A percentile compares a stretch with the other conserved stretches of the same genome.
Evolutionary conservation across 169 alveolate genomes (phyloP).

Genomic region (Miamiensis avidus): DNA sequence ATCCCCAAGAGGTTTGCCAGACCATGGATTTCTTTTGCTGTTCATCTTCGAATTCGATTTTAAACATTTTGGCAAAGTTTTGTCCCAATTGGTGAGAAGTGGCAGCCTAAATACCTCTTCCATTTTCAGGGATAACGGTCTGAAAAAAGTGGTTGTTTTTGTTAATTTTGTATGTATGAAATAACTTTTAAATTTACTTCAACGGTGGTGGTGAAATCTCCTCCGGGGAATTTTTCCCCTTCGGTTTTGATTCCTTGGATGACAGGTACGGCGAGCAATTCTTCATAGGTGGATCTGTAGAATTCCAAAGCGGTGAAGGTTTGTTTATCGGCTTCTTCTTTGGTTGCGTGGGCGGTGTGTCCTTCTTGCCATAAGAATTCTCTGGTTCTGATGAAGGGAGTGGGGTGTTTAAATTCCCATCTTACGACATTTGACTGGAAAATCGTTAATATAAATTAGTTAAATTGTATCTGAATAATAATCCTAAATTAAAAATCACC

Average conservation of each 20-base stretch:
- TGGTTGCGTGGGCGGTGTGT: constrained; percentile 99
- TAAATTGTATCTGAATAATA: constrained; percentile 33
- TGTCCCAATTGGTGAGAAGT: constrained; percentile 99
- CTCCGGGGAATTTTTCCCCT: constrained; percentile 99
- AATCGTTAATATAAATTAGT: constrained; percentile 67
- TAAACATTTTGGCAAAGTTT: constrained; percentile 98
- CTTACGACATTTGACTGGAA: constrained; percentile 93
- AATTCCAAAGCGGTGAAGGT: constrained; percentile 91
- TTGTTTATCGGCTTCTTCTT: constrained; percentile 94
- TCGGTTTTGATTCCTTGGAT: constrained; percentile 97
- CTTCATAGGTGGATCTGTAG: constrained; percentile 93
- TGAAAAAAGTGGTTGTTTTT: not conserved
- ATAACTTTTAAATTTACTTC: constrained; percentile 66
- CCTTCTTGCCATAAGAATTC: constrained; percentile 99
- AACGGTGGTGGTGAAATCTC: constrained; percentile 95
- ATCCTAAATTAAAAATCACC: constrained; percentile 20
- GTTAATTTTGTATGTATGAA: too few species aligned
- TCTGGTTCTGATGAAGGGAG: constrained; percentile 99
- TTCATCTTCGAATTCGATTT: constrained; percentile 94
- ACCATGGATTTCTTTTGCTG: constrained; percentile 89
- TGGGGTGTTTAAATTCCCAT: constrained; percentile 99
- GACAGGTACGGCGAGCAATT: constrained; percentile 98
- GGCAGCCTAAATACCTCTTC: constrained; percentile 99
- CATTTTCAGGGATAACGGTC: constrained; percentile 96
- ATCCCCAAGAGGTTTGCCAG: constrained; percentile 99